Evolutionary conservation across 2,329 filamentous ascomycete genomes (phyloP), one percentile per base, ranked within the genome.

Genomic region (Fusarium sp.): DNA sequence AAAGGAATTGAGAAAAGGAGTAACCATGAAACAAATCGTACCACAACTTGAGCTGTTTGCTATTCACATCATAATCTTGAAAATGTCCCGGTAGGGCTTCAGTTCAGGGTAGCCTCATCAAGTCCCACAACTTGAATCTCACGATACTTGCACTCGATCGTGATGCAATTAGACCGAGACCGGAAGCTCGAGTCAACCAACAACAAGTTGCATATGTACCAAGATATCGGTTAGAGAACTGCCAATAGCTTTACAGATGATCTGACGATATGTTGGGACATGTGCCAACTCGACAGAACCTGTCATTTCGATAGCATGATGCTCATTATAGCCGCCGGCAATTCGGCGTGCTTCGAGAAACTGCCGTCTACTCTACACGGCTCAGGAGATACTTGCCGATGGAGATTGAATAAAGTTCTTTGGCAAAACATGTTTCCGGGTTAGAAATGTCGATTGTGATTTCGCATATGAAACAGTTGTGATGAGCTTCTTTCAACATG

Each of bases 181-280:
- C 36, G 51, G 69, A 69, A n/a, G 42, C 13, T 34, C 38, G 56
- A 45, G 10, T 36, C n/a, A 20, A 18, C 12, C 24, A 8, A 9
- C 14, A 52, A 30, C 15, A 41, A 34, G 48, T 5, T 63, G 30
- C 39, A 42, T 41, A 47, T 26, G 56, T 12, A 24, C 32, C 34
- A 41, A 52, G 28, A 62, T 59, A 28, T 42, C 10, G 22, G 3
- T 12, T 24, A 24, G 15, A 24, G 28, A 32, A 36, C 41, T 61
- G 41, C 55, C 38, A 51, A 47, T 34, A n/a, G 17, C 55, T 58
- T 52, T 6, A 10, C 30, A 45, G 34, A 73, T 75, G 72, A 62
- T 75, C 72, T 75, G 72, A 75, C 47, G 56, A 66, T 66, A 26
- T 4, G 15, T 30, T 11, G 22, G 18, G 24, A 36, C 24, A 47